phyloP scores from a whole-genome alignment of 1,284 basidiomycete genomes.

The Volvariella surrecta region DNA sequence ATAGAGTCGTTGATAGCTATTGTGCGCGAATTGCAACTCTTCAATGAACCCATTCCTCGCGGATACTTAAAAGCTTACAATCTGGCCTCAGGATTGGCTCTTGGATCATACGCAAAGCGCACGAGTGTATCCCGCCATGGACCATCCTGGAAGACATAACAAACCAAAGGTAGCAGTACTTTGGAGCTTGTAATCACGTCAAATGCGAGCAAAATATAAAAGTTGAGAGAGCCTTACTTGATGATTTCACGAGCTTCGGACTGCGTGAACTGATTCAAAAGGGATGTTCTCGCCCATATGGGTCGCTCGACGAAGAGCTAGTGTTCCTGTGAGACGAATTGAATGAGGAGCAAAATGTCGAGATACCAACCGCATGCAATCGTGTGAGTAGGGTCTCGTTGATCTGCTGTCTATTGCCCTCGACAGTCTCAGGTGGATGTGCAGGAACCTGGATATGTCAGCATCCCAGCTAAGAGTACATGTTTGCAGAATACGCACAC shows the following conservation, averaged over 20 bases:
- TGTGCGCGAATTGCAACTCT: no score
- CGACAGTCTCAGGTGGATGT: slow-evolving; percentile 50
- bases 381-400: slow-evolving; percentile 50
- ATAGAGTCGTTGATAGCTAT: slow-evolving; percentile 82
- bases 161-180: slow-evolving; percentile 56
- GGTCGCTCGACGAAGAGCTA: slow-evolving; percentile 70
- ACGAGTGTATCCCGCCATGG: slow-evolving; percentile 91
- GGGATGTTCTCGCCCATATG: slow-evolving; percentile 80
- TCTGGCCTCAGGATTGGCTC: slow-evolving; percentile 60
- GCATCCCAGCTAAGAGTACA: neutral
- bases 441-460: slow-evolving; percentile 66
- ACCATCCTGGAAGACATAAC: slow-evolving; percentile 89
- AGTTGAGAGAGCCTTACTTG: slow-evolving; percentile 40
- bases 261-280: slow-evolving; percentile 77
- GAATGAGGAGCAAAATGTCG: neutral
- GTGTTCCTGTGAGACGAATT: slow-evolving; percentile 7
- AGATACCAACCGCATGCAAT: slow-evolving; percentile 48
- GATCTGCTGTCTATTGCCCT: slow-evolving; percentile 46
- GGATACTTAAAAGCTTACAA: slow-evolving; percentile 53
- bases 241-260: slow-evolving; percentile 61
- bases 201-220: slow-evolving; percentile 1
- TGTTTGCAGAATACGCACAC: slow-evolving; percentile 27
- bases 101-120: slow-evolving; percentile 85
- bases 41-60: no score
- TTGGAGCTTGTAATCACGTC: slow-evolving; percentile 51